Percentiles rank a stretch among this genome's conserved stretches.
Conservation (phyloP, 2,329 filamentous ascomycete genomes). For the Pseudofabraea citricarpa region DNA sequence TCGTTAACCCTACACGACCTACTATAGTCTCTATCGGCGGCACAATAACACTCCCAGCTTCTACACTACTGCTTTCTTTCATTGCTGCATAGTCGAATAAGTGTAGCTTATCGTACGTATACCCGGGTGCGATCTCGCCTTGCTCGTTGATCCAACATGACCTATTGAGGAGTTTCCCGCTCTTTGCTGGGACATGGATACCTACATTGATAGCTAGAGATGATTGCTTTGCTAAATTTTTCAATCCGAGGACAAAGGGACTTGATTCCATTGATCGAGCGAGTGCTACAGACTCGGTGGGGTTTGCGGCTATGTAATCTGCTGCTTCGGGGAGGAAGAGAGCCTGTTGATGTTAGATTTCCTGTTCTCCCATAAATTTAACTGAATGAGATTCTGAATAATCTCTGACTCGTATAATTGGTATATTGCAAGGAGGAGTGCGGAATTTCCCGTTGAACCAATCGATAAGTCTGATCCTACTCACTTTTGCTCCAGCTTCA, state of each 20-base stretch:
- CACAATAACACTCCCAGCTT: constrained; percentile 59
- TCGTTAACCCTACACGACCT: constrained; percentile 72
- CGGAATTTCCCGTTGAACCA: no score
- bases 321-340: constrained; percentile 86
- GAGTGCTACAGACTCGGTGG: constrained; percentile 64
- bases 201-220: constrained; percentile 76
- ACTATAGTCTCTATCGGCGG: constrained; percentile 68
- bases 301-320: constrained; percentile 67
- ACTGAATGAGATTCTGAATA: no score
- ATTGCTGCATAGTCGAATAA: constrained; percentile 73
- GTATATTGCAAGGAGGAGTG: no score
- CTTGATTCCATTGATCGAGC: constrained; percentile 61
- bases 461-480: no score
- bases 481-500: constrained; percentile 71
- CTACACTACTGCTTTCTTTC: constrained; percentile 62
- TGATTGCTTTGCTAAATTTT: constrained; percentile 58
- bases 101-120: constrained; percentile 81
- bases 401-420: no score
- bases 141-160: constrained; percentile 61
- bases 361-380: neutral
- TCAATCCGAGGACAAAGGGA: constrained; percentile 73
- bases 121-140: constrained; percentile 48
- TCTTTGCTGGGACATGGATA: constrained; percentile 66
- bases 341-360: constrained; percentile 40
- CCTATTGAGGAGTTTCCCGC: constrained; percentile 54